Evolutionary conservation across 1,139 yeast species (phyloP).

Genomic region (Magnusiomyces ingens): DNA sequence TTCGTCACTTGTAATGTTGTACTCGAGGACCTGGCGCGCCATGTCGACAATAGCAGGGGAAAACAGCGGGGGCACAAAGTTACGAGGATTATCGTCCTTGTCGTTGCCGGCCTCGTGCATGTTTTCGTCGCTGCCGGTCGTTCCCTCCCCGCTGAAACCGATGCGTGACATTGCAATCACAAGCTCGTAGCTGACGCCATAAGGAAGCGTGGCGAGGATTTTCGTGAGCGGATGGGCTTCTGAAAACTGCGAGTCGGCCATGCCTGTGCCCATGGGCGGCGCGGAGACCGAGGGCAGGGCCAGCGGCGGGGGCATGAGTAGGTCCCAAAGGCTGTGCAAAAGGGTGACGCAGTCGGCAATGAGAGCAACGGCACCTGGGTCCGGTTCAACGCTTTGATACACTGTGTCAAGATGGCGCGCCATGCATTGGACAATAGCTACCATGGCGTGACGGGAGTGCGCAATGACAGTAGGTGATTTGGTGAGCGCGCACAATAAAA

Average conservation of each 20-base stretch:
- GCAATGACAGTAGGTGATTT: not conserved
- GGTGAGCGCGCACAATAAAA: not conserved
- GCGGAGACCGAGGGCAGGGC: no score
- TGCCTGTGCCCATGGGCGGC: not conserved
- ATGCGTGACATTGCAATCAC: not conserved
- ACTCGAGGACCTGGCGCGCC: no score
- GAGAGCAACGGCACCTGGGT: not conserved
- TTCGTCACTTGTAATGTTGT: no score
- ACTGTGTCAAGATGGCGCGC: not conserved
- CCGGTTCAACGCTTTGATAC: not conserved
- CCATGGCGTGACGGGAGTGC: not conserved
- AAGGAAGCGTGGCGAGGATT: not conserved
- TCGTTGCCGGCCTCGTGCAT: no score
- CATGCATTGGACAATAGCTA: not conserved
- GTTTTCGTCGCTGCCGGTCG: no score
- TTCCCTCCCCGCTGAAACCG: not conserved
- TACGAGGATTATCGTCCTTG: no score
- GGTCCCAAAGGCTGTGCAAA: not conserved
- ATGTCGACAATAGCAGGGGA: no score
- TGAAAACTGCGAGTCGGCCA: not conserved
- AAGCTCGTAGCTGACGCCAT: not conserved
- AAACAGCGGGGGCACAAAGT: no score
- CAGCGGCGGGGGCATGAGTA: not conserved
- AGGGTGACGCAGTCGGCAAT: conserved; percentile 3
- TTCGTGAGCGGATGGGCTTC: not conserved